Evolutionary conservation across 306 rosid genomes (phyloP), one percentile per base, ranked within the genome.

Genomic region (Begonia loranthoides): DNA sequence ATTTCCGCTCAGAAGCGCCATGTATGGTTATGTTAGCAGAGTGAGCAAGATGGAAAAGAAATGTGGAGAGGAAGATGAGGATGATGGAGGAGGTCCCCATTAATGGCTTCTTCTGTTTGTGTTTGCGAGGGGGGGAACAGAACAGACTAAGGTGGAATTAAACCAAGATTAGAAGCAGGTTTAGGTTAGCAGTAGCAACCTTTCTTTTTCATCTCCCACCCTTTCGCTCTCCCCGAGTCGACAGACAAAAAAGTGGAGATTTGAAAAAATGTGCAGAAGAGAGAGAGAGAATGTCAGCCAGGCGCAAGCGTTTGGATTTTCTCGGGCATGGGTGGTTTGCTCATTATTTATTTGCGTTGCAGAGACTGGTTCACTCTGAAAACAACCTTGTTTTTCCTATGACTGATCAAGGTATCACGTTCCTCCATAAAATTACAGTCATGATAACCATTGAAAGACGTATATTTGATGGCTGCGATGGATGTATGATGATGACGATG

Each of bases 1-100:
- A 63, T 60, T 85, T 89, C 97, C 94, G 79, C 54, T 79, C 69
- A 58, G 81, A 76, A 78, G 78, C 70, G 61, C 97, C 97, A 66
- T 89, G 85, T 10, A 89, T 85, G 16, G 76, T 66, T 51, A 73
- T 67, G 28, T 81, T 68, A 28, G 81, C 54, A 51, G 87, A 85
- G 33, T 59, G 70, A 60, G 83, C 79, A 53, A 74, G 43, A 57
- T 69, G 76, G 57, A 75, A 60, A 52, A 84, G 64, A 34, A 64
- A 52, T 38, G 66, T 48, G 1, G 63, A 10, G 4, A 73, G 54
- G 62, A 73, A 33, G 72, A 77, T 33, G 61, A 66, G 28, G 66
- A 78, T 52, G 48, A 14, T 16, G 15, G 41, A 55, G 59, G 65
- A 62, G 79, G 76, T 68, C 70, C 61, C 75, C 79, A 75, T 69